Base-by-base conservation (phyloP, 352 stramenopile genomes). In the Blastocystis sp. region DNA sequence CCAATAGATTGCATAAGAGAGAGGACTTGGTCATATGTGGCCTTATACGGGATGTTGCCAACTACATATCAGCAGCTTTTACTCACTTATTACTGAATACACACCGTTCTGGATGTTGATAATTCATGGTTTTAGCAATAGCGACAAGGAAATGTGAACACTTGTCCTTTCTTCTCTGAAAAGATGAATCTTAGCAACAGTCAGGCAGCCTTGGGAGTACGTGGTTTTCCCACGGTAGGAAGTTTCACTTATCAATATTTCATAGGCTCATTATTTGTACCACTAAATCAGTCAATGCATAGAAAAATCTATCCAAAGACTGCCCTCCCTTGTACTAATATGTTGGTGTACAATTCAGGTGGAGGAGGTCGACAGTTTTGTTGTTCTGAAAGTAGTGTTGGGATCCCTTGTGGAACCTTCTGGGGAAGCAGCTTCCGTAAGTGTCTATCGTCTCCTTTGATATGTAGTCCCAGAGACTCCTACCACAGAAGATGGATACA, bases 31-130 rank as follows among this genome's bases (percentile, higher is more conserved):
- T 61, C 43, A 43, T 59, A 27, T 2, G 43, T 63, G 7, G 69
- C 69, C 51, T 80, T 61, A 39, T 61, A 80, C 0, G 69, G 69
- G 1, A 80, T 80, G 46, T 80, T 80, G 12, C 69, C 69, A 80
- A 80, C 69, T 80, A 61, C 1, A 24, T 1, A 16, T 77, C 61
- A 58, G 9, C 6, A 3, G 37, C n/a, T 9, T 16, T 3, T 24
- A 12, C 14, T 27, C 24, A 32, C 11, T 16, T 12, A 14, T 1
- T 80, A 80, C 69, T 80, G 43, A 80, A 80, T 29, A 80, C 69
- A 80, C 69, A 80, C 19, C 69, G 37, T 63, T 80, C 69, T 11
- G 39, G 69, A 21, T 80, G 39, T n/a, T 63, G 24, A 39, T 58
- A 80, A 63, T 80, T 80, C 69, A 80, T 69, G 27, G 12, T 61